A percentile compares a stretch with the other conserved stretches of the same genome.
phyloP scores from a whole-genome alignment of 129 eudicot genomes.

The Flaveria brownii region DNA sequence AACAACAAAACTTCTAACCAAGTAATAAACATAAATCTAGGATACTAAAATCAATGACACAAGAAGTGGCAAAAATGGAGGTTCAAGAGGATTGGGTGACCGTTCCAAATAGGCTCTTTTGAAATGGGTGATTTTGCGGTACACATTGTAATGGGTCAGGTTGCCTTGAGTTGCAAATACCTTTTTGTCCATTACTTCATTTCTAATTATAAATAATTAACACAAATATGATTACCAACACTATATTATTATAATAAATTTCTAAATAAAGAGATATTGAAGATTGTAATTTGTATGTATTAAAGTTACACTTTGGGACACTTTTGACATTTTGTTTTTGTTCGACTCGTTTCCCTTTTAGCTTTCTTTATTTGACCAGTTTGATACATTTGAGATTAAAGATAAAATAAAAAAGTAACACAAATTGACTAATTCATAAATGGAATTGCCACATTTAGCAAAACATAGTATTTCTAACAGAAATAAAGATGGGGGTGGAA shows the following conservation, averaged over 20 bases:
- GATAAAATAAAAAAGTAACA: background rate
- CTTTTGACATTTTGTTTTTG: background rate
- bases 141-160: background rate
- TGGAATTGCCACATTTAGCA: background rate
- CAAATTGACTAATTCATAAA: background rate
- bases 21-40: background rate
- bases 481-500: background rate
- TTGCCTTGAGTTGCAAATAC: background rate
- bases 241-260: background rate
- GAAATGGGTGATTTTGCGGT: background rate
- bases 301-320: background rate
- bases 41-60: background rate
- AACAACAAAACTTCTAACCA: background rate
- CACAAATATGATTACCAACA: background rate
- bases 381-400: background rate
- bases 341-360: background rate
- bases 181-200: background rate
- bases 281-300: background rate
- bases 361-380: slow-evolving; percentile 2
- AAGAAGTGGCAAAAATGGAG: background rate
- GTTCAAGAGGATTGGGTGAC: background rate
- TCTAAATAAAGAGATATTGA: background rate
- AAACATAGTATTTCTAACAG: background rate
- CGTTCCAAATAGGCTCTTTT: background rate
- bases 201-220: background rate